These are phyloP conservation scores for Monosporozyma aerobia DNA, from an alignment of 805 yeast species.

Conservation along the genomic window DNA sequence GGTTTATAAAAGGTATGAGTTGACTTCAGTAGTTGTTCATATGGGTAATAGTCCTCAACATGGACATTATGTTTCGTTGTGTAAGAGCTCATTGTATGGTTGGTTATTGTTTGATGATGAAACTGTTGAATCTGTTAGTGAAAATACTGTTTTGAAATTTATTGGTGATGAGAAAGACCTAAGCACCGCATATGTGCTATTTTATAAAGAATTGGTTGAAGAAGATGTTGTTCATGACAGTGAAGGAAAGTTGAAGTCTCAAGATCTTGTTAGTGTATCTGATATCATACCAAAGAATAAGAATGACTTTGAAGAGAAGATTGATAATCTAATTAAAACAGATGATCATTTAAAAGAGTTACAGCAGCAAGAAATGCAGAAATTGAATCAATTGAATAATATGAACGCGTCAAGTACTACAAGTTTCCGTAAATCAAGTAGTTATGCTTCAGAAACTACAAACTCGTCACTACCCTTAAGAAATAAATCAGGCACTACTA, in stretches of 20 bases:
- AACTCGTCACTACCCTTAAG: not conserved
- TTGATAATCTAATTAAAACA: not conserved
- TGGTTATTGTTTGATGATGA: slow-evolving; percentile 96
- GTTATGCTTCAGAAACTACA: not conserved
- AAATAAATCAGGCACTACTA: not conserved
- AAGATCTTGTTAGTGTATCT: not conserved
- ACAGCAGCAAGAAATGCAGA: not conserved
- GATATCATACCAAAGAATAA: not conserved
- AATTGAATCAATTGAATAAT: not conserved
- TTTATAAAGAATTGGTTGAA: slow-evolving; percentile 55
- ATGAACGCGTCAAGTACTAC: not conserved
- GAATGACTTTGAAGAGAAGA: not conserved
- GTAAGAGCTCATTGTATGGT: slow-evolving; percentile 67
- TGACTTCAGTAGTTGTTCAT: slow-evolving; percentile 83
- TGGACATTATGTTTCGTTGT: slow-evolving; percentile 87
- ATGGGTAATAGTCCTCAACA: slow-evolving; percentile 97
- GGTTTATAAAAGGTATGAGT: slow-evolving; percentile 53
- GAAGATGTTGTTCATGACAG: slow-evolving; percentile 13
- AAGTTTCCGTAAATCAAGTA: not conserved
- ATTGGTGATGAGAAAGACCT: slow-evolving; percentile 83
- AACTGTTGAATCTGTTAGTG: slow-evolving; percentile 81
- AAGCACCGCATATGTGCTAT: slow-evolving; percentile 85
- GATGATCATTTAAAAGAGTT: not conserved
- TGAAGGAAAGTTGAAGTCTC: slow-evolving; percentile 4
- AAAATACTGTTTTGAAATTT: slow-evolving; percentile 70